Base-by-base conservation (phyloP, 495 filamentous ascomycete species). In the Penicillium argentinense region DNA sequence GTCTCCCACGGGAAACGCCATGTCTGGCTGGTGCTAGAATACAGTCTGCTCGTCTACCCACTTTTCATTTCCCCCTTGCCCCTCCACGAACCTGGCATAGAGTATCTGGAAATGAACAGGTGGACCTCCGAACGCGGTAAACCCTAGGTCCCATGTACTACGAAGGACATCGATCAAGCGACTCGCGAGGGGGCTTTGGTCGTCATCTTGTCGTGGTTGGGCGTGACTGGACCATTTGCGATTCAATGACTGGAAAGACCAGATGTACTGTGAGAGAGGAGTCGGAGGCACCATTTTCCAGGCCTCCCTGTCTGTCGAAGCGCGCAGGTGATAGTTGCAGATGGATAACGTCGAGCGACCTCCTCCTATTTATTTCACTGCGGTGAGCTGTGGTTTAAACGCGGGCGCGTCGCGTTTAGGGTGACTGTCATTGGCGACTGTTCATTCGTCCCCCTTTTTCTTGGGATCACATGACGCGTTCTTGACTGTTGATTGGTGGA, bases 11-110 rank as follows among this genome's bases (percentile, higher is more conserved):
- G 9, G 23, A 30, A 11, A 13, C 8, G 9, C 37, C 19, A 39
- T 17, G n/a, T 39, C 12, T 24, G 21, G 26, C 25, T 29, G 24
- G 3, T 3, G 7, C 5, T 13, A 49, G 6, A n/a, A 1, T 47
- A 85, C 83, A 45, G 83, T 76, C 53, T 86, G 83, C 51, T 89
- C 86, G 63, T 90, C 82, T 30, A 91, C 82, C 88, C 88, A 93
- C 59, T 70, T 68, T 22, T 74, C 57, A 51, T 78, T 63, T 2
- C 60, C 64, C 4, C 60, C 63, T 36, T 58, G 45, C 3, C 70
- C 76, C 23, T 79, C 66, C 3, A 91, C 87, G 60, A 90, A 93
- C 34, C 75, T 75, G 17, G 71, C 64, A 55, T 87, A 77, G 14
- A 76, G 68, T 32, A 87, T 88, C 60, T 83, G 78, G 57, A 88